Conservation (phyloP, 768 basidiomycete genomes). For the Xerocomellus chrysenteron region DNA sequence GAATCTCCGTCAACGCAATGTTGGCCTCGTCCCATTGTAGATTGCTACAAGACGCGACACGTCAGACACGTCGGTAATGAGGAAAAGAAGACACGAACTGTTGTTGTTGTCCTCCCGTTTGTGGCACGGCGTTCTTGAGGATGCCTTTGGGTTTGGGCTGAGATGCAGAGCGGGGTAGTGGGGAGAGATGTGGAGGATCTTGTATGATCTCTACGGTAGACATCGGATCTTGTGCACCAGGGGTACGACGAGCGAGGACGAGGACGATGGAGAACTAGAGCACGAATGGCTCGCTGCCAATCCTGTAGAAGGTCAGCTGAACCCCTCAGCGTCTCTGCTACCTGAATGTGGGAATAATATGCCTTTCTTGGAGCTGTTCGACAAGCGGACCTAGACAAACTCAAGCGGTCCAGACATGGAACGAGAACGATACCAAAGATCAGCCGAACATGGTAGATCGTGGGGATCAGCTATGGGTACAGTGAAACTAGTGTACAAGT, state of each 20-base stretch:
- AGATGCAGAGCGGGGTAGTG: conserved; percentile 60
- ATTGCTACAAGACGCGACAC: conserved; percentile 40
- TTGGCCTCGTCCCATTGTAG: conserved; percentile 97
- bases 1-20: conserved; percentile 85
- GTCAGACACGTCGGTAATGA: neutral
- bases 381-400: neutral
- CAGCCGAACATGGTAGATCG: neutral
- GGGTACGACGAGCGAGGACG: neutral
- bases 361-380: conserved; percentile 15
- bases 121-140: conserved; percentile 71
- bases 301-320: conserved; percentile 2
- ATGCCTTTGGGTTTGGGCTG: conserved; percentile 83
- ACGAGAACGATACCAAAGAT: neutral
- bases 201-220: conserved; percentile 30
- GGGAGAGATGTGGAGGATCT: conserved; percentile 47
- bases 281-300: conserved; percentile 1
- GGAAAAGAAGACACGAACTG: conserved; percentile 47
- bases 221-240: conserved; percentile 16
- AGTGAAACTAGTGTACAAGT: conserved; percentile 3
- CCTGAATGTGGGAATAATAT: conserved; percentile 22
- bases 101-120: conserved; percentile 39
- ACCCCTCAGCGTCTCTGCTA: conserved; percentile 5
- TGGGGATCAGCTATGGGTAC: neutral
- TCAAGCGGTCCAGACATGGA: neutral
- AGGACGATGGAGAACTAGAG: neutral